Evolutionary conservation across 1,284 basidiomycete species (phyloP).

Genomic region (Polyporus tsugae): DNA sequence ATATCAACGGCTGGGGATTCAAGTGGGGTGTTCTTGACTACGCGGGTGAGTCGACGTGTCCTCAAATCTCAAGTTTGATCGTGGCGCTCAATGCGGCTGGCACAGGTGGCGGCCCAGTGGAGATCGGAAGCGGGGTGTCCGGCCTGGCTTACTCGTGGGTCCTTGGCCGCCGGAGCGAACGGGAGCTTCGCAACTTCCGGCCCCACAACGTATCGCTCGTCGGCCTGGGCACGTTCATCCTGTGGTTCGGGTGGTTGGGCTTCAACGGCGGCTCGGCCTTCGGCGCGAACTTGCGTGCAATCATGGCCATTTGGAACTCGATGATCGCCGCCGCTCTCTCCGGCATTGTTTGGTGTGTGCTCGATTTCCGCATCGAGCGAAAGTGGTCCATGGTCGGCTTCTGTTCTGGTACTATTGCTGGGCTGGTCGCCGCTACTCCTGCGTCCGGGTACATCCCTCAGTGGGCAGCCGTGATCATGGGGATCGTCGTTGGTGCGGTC

Average conservation of each 20-base stretch:
- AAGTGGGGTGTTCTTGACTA: constrained; percentile 93
- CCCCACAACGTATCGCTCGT: constrained; percentile 94
- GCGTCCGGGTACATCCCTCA: constrained; percentile 74
- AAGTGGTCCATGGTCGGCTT: constrained; percentile 92
- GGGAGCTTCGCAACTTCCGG: constrained; percentile 87
- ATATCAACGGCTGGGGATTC: constrained; percentile 84
- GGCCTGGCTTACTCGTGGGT: constrained; percentile 92
- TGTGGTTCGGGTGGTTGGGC: constrained; percentile 90
- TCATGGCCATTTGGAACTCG: constrained; percentile 89
- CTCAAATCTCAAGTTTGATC: constrained; percentile 16
- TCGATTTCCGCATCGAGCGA: constrained; percentile 86
- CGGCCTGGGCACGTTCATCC: constrained; percentile 86
- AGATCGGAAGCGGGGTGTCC: constrained; percentile 89
- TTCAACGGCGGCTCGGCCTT: constrained; percentile 85
- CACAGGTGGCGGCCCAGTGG: constrained; percentile 90
- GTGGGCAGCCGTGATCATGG: constrained; percentile 81
- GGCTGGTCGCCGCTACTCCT: constrained; percentile 91
- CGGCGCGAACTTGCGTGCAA: constrained; percentile 89
- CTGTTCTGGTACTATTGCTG: constrained; percentile 82
- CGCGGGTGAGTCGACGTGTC: constrained; percentile 55
- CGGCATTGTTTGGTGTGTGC: constrained; percentile 88
- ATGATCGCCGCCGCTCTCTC: constrained; percentile 83
- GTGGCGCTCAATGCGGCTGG: constrained; percentile 22
- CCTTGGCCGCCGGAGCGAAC: constrained; percentile 77
- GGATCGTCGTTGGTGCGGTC: constrained; percentile 75